Percentiles rank a stretch among this genome's conserved stretches.
Conservation (phyloP, 2,329 filamentous ascomycete genomes). For the Graphilbum fragrans region DNA sequence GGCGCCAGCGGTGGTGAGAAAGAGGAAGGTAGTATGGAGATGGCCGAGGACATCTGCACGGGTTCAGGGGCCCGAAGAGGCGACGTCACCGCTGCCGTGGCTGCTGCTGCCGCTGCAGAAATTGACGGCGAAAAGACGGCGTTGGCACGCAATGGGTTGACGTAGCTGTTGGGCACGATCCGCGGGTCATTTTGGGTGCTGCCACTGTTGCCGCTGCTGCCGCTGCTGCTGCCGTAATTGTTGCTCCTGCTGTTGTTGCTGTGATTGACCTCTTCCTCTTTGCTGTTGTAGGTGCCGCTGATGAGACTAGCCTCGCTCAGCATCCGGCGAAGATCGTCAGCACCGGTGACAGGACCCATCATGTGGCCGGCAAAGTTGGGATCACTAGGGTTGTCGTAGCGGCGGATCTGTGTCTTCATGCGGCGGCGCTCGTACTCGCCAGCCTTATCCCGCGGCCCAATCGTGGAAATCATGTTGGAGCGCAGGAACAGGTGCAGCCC, state of each 20-base stretch:
- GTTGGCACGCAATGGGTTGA: constrained; percentile 22
- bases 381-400: constrained; percentile 11
- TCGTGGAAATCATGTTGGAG: constrained; percentile 46
- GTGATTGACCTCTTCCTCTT: constrained; percentile 23
- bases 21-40: no score
- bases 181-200: no score
- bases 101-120: neutral
- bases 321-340: constrained; percentile 16
- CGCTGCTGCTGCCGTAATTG: no score
- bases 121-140: constrained; percentile 14
- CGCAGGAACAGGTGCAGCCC: constrained; percentile 56
- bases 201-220: no score
- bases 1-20: no score
- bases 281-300: constrained; percentile 12
- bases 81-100: neutral
- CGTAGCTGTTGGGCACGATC: neutral
- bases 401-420: constrained; percentile 30
- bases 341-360: constrained; percentile 18
- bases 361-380: constrained; percentile 21
- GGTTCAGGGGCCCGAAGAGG: neutral
- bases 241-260: no score
- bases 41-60: neutral
- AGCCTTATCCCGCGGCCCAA: constrained; percentile 33
- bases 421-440: constrained; percentile 33
- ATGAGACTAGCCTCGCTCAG: constrained; percentile 23